These are phyloP conservation scores for Ceratocystis colombiana DNA, from an alignment of 2,329 filamentous ascomycete species.

Conservation along the genomic window DNA sequence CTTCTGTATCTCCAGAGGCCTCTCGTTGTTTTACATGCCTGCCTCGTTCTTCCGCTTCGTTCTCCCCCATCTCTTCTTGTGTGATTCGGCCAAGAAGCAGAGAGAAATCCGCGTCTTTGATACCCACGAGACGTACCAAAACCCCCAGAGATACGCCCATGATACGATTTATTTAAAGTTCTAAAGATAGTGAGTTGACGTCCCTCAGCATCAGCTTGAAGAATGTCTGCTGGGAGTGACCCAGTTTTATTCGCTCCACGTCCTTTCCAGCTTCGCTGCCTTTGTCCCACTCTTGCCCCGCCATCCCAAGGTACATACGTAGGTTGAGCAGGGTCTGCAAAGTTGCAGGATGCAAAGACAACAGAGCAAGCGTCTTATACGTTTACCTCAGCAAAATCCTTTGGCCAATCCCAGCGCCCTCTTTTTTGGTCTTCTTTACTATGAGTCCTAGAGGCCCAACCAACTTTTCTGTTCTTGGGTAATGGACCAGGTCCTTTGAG, in stretches of 20 bases:
- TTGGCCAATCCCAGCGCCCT: background rate
- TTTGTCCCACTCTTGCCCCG: background rate
- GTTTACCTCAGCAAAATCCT: slow-evolving; percentile 3
- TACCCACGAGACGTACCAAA: background rate
- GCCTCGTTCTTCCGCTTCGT: background rate
- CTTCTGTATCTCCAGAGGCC: background rate
- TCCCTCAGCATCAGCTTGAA: background rate
- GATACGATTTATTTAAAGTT: background rate
- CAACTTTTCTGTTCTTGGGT: background rate
- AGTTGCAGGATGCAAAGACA: background rate
- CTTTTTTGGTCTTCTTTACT: background rate
- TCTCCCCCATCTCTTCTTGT: slow-evolving; percentile 9
- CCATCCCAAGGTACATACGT: background rate
- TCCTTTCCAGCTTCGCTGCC: background rate
- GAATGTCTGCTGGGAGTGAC: background rate
- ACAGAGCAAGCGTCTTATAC: background rate
- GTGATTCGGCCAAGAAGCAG: slow-evolving; percentile 13
- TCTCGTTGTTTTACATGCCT: background rate
- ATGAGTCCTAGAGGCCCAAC: background rate
- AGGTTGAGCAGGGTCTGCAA: background rate
- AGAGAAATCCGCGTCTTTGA: background rate
- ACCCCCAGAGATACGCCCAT: background rate
- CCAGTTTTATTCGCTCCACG: background rate
- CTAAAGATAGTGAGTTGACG: background rate
- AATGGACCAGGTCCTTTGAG: slow-evolving; percentile 1